Base-by-base conservation (phyloP, 768 basidiomycete species). In the Amanita molliuscula region DNA sequence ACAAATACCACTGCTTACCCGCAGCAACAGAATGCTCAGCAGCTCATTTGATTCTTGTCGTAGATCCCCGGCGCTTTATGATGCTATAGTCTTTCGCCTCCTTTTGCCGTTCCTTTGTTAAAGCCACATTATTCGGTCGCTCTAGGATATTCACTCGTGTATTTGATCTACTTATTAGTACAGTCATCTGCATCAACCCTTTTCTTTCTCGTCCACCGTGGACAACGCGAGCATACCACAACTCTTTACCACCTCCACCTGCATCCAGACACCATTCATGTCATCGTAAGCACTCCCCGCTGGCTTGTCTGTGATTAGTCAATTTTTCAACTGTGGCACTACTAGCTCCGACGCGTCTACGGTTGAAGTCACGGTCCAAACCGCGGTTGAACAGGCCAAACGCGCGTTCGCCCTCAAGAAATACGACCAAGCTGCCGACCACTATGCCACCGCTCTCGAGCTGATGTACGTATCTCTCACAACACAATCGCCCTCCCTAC, bases 331-430 rank as follows among this genome's bases (percentile, higher is more conserved):
- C 41, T 2, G 35, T 28, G 28, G 25, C 36, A n/a, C 23, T 37
- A 20, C 10, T 26, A 50, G 38, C 33, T 10, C 29, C 33, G 65
- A 70, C 61, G 61, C 62, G 57, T 57, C 62, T 20, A 46, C 52
- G 18, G 44, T 26, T 44, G 49, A 55, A 49, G 56, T 62, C 45
- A 67, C 69, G 15, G 56, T 84, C 50, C 81, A 83, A 57, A 76
- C 67, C 42, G 71, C 75, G 8, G 69, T 91, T 49, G 88, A 88
- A 60, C 84, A 81, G 53, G 89, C 84, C 1, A 87, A 86, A 73
- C 87, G 88, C 71, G 88, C 89, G 1, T 88, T 89, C 65, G 89
- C 91, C 25, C 78, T 93, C 61, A 78, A 75, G 62, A 88, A 89
- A 64, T 93, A 81, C 57, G 87, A 92, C 58, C 81, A 89, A 59